phyloP scores from a whole-genome alignment of 2,329 filamentous ascomycete genomes.

The Scytalidium lignicola region DNA sequence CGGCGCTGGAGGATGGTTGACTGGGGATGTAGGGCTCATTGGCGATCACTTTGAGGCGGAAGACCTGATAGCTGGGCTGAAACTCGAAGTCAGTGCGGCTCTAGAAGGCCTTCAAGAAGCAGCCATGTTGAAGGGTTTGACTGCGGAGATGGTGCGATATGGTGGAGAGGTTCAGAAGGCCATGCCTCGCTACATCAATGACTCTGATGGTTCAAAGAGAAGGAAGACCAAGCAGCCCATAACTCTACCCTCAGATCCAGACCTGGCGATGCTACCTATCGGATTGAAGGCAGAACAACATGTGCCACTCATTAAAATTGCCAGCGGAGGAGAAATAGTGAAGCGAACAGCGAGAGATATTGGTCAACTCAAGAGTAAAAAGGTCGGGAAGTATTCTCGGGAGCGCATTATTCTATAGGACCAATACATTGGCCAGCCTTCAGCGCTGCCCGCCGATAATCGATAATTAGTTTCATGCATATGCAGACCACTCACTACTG shows the following conservation, averaged over 20 bases:
- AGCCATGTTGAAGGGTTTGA: conserved; percentile 56
- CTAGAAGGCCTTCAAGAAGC: conserved; percentile 69
- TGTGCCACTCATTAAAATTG: conserved; percentile 52
- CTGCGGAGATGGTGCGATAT: conserved; percentile 63
- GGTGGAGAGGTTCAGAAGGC: conserved; percentile 31
- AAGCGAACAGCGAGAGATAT: conserved; percentile 67
- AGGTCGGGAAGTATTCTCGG: conserved; percentile 76
- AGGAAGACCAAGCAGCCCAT: conserved; percentile 38
- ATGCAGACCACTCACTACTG: not conserved
- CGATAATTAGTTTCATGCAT: not conserved
- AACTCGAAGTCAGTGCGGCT: conserved; percentile 64
- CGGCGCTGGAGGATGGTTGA: conserved; percentile 68
- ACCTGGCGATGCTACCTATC: conserved; percentile 56
- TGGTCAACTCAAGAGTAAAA: conserved; percentile 71
- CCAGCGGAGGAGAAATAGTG: conserved; percentile 64
- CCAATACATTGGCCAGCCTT: not conserved
- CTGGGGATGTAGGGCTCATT: conserved; percentile 50
- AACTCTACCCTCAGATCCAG: conserved; percentile 39
- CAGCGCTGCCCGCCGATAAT: not conserved
- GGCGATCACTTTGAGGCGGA: conserved; percentile 48
- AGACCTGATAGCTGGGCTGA: conserved; percentile 60
- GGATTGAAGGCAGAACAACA: conserved; percentile 58
- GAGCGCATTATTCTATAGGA: conserved; percentile 66
- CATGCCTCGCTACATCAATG: conserved; percentile 3
- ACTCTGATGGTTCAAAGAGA: conserved; percentile 7